phyloP scores from a whole-genome alignment of 495 filamentous ascomycete species.

The Ramalina intermedia region DNA sequence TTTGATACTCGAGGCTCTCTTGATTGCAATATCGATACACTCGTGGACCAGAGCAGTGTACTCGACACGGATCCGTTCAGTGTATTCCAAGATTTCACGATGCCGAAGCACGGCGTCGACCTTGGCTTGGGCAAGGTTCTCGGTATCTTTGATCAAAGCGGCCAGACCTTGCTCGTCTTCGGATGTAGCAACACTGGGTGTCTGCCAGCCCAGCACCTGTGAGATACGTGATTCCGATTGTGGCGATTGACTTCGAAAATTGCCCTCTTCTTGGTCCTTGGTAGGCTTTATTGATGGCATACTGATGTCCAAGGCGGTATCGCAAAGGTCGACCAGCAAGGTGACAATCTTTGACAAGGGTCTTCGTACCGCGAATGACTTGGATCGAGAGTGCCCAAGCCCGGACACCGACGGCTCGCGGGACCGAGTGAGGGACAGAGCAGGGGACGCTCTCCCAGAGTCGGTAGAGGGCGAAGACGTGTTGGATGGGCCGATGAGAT shows the following conservation, averaged over 20 bases:
- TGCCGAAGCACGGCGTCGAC: conserved; percentile 87
- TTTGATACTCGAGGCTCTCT: conserved; percentile 77
- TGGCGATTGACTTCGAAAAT: conserved; percentile 78
- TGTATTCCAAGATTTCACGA: conserved; percentile 85
- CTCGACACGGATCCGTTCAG: conserved; percentile 86
- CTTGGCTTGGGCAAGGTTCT: conserved; percentile 66
- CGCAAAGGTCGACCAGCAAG: conserved; percentile 84
- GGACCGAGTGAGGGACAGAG: conserved; percentile 42
- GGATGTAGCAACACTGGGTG: conserved; percentile 67
- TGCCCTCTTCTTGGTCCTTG: conserved; percentile 44
- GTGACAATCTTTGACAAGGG: conserved; percentile 88
- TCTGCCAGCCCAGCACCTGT: conserved; percentile 91
- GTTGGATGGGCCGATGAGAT: conserved; percentile 67
- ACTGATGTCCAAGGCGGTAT: conserved; percentile 89
- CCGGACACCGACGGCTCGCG: conserved; percentile 66
- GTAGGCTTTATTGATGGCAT: conserved; percentile 80
- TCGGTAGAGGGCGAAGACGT: conserved; percentile 46
- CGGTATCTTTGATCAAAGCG: conserved; percentile 76
- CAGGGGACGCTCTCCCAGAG: conserved; percentile 50
- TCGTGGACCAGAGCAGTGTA: conserved; percentile 84
- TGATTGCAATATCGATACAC: conserved; percentile 83
- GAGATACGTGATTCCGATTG: conserved; percentile 86
- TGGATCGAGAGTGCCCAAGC: conserved; percentile 56
- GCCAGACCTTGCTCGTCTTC: conserved; percentile 89
- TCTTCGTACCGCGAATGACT: conserved; percentile 76